Conservation (phyloP, 352 stramenopile genomes). For the Bremia lactucae region DNA sequence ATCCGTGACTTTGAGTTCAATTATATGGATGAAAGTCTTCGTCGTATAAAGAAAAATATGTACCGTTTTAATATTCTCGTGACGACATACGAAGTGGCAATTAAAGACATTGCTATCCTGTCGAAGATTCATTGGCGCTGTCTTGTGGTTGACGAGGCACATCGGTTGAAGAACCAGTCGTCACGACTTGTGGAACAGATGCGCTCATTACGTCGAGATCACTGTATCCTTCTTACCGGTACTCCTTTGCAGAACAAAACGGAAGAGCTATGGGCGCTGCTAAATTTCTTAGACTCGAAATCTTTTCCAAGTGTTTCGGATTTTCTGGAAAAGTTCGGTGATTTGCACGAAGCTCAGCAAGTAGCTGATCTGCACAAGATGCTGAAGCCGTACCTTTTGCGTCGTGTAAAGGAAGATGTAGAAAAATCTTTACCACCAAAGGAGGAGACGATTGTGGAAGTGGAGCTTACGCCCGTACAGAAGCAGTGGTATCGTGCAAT, state of each 20-base stretch:
- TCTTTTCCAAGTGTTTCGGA: slow-evolving; percentile 88
- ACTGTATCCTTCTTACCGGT: slow-evolving; percentile 80
- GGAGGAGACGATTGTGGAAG: slow-evolving; percentile 87
- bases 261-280: slow-evolving; percentile 97
- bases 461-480: slow-evolving; percentile 84
- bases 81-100: slow-evolving; percentile 86
- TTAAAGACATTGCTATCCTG: slow-evolving; percentile 87
- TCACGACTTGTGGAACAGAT: slow-evolving; percentile 82
- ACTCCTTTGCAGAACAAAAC: slow-evolving; percentile 96
- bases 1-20: slow-evolving; percentile 96
- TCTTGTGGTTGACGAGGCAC: slow-evolving; percentile 84
- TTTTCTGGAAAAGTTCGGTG: slow-evolving; percentile 91
- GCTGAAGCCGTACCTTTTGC: slow-evolving; percentile 83
- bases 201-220: slow-evolving; percentile 62
- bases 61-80: slow-evolving; percentile 87
- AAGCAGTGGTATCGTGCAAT: slow-evolving; percentile 87
- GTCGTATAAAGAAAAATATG: slow-evolving; percentile 71
- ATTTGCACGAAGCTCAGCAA: slow-evolving; percentile 77
- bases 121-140: slow-evolving; percentile 91
- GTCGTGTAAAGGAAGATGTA: slow-evolving; percentile 85
- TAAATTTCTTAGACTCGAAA: slow-evolving; percentile 95
- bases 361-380: slow-evolving; percentile 86
- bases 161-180: slow-evolving; percentile 82
- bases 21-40: slow-evolving; percentile 51
- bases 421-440: slow-evolving; percentile 84